Conservation (phyloP, 768 basidiomycete species). For the Leccinum boreale region DNA sequence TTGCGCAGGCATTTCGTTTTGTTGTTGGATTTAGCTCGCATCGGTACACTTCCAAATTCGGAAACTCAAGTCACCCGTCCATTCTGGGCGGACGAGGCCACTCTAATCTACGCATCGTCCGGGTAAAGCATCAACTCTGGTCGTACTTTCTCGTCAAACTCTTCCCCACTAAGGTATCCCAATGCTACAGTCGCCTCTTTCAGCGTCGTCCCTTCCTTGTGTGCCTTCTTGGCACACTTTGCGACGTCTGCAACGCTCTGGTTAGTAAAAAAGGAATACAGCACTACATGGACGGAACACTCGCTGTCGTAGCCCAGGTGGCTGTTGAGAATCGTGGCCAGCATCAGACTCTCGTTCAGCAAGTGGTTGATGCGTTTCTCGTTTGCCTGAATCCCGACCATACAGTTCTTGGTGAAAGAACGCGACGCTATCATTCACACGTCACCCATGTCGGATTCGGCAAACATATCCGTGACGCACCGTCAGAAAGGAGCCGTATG, state of each 20-base stretch:
- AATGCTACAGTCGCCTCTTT: slow-evolving; percentile 92
- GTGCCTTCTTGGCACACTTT: slow-evolving; percentile 99
- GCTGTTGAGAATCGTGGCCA: slow-evolving; percentile 96
- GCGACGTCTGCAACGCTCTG: slow-evolving; percentile 73
- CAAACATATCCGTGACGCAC: slow-evolving; percentile 38
- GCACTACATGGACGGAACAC: slow-evolving; percentile 32
- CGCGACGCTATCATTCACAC: slow-evolving; percentile 55
- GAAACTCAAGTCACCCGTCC: slow-evolving; percentile 24
- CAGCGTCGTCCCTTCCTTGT: slow-evolving; percentile 94
- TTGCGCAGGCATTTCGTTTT: slow-evolving; percentile 32
- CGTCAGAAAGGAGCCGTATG: slow-evolving; percentile 90
- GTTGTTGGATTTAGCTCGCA: slow-evolving; percentile 36
- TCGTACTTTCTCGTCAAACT: slow-evolving; percentile 92
- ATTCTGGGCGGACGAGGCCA: slow-evolving; percentile 27
- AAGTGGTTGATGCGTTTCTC: slow-evolving; percentile 87
- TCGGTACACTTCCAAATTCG: slow-evolving; percentile 31
- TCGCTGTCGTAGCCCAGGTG: slow-evolving; percentile 95
- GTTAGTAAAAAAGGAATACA: slow-evolving; percentile 9
- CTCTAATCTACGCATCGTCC: slow-evolving; percentile 39
- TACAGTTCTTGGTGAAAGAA: slow-evolving; percentile 96
- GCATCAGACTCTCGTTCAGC: slow-evolving; percentile 94
- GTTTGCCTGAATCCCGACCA: slow-evolving; percentile 95
- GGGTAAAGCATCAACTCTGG: slow-evolving; percentile 90
- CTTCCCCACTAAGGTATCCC: slow-evolving; percentile 81
- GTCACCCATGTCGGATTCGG: slow-evolving; percentile 5